phyloP scores from a whole-genome alignment of 768 basidiomycete genomes.

The Lactarius sp. region DNA sequence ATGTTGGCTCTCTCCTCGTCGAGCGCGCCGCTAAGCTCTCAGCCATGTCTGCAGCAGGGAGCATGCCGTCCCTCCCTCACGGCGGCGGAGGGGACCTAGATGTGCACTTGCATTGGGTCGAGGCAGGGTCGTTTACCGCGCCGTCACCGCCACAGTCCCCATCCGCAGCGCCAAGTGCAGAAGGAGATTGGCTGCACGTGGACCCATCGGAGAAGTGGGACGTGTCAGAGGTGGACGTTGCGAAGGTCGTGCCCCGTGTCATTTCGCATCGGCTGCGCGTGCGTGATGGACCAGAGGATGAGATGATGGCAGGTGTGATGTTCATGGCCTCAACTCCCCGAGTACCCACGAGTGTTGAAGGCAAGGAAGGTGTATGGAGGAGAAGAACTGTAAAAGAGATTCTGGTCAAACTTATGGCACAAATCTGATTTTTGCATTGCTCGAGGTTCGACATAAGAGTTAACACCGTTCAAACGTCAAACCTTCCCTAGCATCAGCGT shows the following conservation, averaged over 20 bases:
- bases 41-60: slow-evolving; percentile 4
- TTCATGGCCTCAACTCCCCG: slow-evolving; percentile 44
- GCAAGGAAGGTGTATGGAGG: slow-evolving; percentile 33
- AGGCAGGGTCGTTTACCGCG: background rate
- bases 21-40: slow-evolving; percentile 27
- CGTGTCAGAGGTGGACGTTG: slow-evolving; percentile 70
- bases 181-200: slow-evolving; percentile 20
- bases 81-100: background rate
- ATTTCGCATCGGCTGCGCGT: slow-evolving; percentile 72
- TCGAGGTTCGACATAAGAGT: background rate
- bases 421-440: slow-evolving; percentile 35
- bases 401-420: slow-evolving; percentile 51
- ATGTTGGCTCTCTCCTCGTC: slow-evolving; percentile 56
- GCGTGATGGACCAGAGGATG: slow-evolving; percentile 63
- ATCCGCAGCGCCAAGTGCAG: background rate
- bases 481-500: too few species aligned
- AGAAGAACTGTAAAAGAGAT: slow-evolving; percentile 60
- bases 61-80: slow-evolving; percentile 4
- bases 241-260: slow-evolving; percentile 65
- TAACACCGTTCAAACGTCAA: too few species aligned
- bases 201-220: slow-evolving; percentile 40
- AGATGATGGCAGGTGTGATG: slow-evolving; percentile 58
- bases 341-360: slow-evolving; percentile 21
- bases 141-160: background rate
- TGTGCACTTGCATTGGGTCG: slow-evolving; percentile 11